Evolutionary conservation across 2,329 filamentous ascomycete species (phyloP).

Genomic region (Trichoderma sp.): DNA sequence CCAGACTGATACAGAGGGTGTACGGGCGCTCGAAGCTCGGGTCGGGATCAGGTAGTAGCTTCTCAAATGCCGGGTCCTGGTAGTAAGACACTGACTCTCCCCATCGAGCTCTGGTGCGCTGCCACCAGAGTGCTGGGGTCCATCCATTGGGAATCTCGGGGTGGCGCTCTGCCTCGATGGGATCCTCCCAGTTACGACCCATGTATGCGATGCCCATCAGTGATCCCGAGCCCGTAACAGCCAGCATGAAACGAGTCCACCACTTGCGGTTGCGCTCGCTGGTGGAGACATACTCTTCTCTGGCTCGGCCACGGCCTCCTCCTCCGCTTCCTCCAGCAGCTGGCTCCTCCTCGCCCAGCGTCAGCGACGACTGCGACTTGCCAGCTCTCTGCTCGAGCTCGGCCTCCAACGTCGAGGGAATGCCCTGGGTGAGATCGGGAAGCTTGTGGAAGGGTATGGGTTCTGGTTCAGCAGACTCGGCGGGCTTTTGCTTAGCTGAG

Average conservation of each 20-base stretch:
- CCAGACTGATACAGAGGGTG: conserved; percentile 86
- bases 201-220: conserved; percentile 67
- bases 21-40: conserved; percentile 81
- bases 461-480: conserved; percentile 36
- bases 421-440: conserved; percentile 89
- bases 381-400: conserved; percentile 57
- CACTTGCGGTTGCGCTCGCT: conserved; percentile 76
- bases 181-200: conserved; percentile 84
- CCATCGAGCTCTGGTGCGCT: conserved; percentile 72
- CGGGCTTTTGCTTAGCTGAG: conserved; percentile 25
- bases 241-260: conserved; percentile 73
- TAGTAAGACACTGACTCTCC: conserved; percentile 83
- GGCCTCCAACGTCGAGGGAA: conserved; percentile 83
- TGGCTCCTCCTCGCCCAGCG: conserved; percentile 37
- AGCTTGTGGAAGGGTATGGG: conserved; percentile 63
- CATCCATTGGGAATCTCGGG: conserved; percentile 77
- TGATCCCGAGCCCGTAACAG: conserved; percentile 53
- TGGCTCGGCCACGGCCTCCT: conserved; percentile 38
- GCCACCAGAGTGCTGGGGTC: conserved; percentile 72
- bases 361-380: conserved; percentile 31
- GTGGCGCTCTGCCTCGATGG: conserved; percentile 68
- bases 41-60: conserved; percentile 81
- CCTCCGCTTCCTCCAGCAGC: conserved; percentile 27
- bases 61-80: conserved; percentile 91
- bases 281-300: conserved; percentile 84